Conservation (phyloP, 2,329 filamentous ascomycete genomes). For the Ophiostoma ulmi region DNA sequence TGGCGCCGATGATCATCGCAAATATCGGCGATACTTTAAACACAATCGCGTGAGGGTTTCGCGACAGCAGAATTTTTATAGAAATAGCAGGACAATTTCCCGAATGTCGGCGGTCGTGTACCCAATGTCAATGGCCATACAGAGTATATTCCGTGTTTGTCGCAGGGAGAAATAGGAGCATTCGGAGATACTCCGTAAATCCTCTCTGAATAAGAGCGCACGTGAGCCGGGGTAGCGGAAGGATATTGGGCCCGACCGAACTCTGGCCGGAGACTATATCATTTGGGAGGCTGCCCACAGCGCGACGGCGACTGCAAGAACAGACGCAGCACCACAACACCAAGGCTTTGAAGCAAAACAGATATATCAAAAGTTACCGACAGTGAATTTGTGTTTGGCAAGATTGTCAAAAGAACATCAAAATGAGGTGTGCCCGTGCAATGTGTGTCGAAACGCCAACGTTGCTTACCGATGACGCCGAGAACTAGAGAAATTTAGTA, state of each 20-base stretch:
- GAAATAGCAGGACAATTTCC: neutral
- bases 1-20: neutral
- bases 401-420: neutral
- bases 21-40: neutral
- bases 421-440: neutral
- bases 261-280: neutral
- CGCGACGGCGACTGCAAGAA: neutral
- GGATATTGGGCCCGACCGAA: neutral
- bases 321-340: neutral
- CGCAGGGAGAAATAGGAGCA: neutral
- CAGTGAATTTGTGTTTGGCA: neutral
- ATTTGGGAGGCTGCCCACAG: neutral
- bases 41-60: no score
- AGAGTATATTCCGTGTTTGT: neutral
- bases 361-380: constrained; percentile 1
- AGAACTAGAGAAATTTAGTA: neutral
- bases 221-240: neutral
- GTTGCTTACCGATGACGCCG: neutral
- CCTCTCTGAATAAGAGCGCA: neutral
- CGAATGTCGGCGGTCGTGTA: neutral
- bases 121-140: no score
- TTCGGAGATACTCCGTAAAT: no score
- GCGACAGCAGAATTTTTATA: neutral
- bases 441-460: neutral
- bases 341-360: neutral